Conservation (phyloP, 805 yeast species). For the Candida quercuum region DNA sequence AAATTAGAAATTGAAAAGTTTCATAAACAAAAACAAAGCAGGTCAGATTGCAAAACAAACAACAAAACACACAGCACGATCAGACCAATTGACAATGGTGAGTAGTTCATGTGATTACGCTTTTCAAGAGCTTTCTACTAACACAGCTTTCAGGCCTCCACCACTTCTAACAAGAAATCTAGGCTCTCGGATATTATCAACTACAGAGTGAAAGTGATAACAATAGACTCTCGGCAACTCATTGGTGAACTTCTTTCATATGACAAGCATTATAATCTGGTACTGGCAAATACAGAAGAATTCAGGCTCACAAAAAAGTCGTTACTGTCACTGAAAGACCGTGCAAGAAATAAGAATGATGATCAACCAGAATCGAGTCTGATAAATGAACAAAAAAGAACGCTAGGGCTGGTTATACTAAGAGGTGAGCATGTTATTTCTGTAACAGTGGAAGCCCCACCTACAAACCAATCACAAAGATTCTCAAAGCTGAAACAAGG, state of each 20-base stretch:
- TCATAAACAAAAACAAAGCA: too few species aligned
- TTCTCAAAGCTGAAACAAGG: slow-evolving; percentile 18
- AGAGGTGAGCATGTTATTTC: slow-evolving; percentile 87
- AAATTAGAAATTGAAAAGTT: too few species aligned
- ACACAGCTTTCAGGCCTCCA: slow-evolving; percentile 12
- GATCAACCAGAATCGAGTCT: slow-evolving; percentile 26
- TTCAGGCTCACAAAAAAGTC: slow-evolving; percentile 67
- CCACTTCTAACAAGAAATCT: slow-evolving; percentile 34
- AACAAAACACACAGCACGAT: too few species aligned
- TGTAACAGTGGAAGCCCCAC: slow-evolving; percentile 27
- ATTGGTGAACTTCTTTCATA: slow-evolving; percentile 82
- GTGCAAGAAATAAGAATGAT: slow-evolving; percentile 29
- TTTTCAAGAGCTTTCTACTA: too few species aligned
- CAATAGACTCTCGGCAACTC: slow-evolving; percentile 73
- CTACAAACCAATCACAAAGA: slow-evolving; percentile 19
- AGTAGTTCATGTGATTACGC: too few species aligned
- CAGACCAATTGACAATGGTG: too few species aligned
- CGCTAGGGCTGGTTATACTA: slow-evolving; percentile 74
- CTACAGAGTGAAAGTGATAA: slow-evolving; percentile 65
- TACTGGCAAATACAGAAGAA: slow-evolving; percentile 80
- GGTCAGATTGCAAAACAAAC: too few species aligned
- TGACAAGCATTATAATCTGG: slow-evolving; percentile 85
- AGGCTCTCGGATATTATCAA: slow-evolving; percentile 64
- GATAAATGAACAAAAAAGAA: slow-evolving; percentile 61
- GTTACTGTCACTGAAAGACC: slow-evolving; percentile 27